A percentile compares a stretch with the other conserved stretches of the same genome.
Conservation (phyloP, 768 basidiomycete genomes). For the Russula vinacea region DNA sequence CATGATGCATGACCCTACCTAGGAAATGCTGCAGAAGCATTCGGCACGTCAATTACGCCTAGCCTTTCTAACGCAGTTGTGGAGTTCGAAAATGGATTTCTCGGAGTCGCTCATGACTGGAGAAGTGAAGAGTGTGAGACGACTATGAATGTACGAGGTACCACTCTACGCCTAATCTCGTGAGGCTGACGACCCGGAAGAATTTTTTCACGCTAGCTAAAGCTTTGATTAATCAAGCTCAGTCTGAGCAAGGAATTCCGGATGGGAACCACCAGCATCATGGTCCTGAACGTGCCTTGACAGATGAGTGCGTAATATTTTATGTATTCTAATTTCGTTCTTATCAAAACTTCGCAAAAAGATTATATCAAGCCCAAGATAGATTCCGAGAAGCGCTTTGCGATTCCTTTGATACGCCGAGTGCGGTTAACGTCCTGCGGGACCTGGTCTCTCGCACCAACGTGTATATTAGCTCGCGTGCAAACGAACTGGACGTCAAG, state of each 20-base stretch:
- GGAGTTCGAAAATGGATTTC: constrained; percentile 94
- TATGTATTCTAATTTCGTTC: constrained; percentile 4
- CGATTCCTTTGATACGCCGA: constrained; percentile 96
- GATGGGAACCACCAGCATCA: constrained; percentile 67
- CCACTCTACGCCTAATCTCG: neutral
- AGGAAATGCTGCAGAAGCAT: constrained; percentile 85
- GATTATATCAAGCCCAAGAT: constrained; percentile 69
- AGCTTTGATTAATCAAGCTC: constrained; percentile 66
- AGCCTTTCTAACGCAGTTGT: constrained; percentile 85
- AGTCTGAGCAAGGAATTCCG: constrained; percentile 46
- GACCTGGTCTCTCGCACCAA: constrained; percentile 84
- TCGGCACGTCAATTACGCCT: constrained; percentile 86
- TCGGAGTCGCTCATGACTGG: constrained; percentile 85
- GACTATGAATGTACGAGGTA: constrained; percentile 69
- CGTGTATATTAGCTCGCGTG: constrained; percentile 74
- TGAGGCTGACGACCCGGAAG: constrained; percentile 40
- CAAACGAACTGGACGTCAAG: constrained; percentile 55
- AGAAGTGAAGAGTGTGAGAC: constrained; percentile 81
- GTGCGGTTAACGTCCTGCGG: constrained; percentile 68
- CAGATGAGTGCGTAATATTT: constrained; percentile 49
- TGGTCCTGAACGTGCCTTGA: constrained; percentile 64
- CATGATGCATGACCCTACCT: constrained; percentile 20
- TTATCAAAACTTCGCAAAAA: constrained; percentile 36
- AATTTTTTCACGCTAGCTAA: constrained; percentile 92
- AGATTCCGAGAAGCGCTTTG: constrained; percentile 84